phyloP scores from a whole-genome alignment of 306 rosid species.

The Quercus berberidifolia region DNA sequence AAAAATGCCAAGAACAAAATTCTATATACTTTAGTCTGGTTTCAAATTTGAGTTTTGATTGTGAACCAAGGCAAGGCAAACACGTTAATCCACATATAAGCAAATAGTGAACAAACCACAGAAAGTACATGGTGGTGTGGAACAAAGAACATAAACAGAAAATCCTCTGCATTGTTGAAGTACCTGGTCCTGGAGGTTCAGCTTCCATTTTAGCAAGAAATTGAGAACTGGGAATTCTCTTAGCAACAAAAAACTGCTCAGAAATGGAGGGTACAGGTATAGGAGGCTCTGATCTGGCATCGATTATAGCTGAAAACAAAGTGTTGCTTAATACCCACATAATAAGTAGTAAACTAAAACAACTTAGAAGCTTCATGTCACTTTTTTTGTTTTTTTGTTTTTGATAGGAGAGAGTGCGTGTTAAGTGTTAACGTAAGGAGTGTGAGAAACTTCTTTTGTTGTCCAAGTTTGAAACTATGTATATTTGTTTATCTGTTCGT shows the following conservation, averaged over 20 bases:
- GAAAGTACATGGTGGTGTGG: neutral
- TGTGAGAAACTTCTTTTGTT: slow-evolving; percentile 27
- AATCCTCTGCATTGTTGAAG: neutral
- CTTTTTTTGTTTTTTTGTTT: neutral
- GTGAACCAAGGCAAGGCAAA: slow-evolving; percentile 8
- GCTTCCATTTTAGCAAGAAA: slow-evolving; percentile 50
- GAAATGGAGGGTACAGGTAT: slow-evolving; percentile 33
- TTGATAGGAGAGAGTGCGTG: slow-evolving; percentile 4
- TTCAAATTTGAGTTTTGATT: slow-evolving; percentile 17
- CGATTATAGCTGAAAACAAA: slow-evolving; percentile 32
- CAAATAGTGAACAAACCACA: neutral
- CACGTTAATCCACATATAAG: slow-evolving; percentile 8
- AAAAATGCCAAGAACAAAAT: neutral
- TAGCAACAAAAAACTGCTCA: neutral
- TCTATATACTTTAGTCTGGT: neutral
- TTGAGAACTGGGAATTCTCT: slow-evolving; percentile 32
- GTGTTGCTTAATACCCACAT: slow-evolving; percentile 40
- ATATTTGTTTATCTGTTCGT: slow-evolving; percentile 9
- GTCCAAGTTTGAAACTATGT: slow-evolving; percentile 30
- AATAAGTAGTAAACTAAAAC: slow-evolving; percentile 28
- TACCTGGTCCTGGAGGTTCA: slow-evolving; percentile 92
- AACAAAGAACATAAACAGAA: neutral
- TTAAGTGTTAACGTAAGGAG: neutral
- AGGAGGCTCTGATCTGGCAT: slow-evolving; percentile 29
- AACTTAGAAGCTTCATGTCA: slow-evolving; percentile 35